Percentiles rank a stretch among this genome's conserved stretches.
Conservation (phyloP, 257 asterid species). For the Petunia axillaris region DNA sequence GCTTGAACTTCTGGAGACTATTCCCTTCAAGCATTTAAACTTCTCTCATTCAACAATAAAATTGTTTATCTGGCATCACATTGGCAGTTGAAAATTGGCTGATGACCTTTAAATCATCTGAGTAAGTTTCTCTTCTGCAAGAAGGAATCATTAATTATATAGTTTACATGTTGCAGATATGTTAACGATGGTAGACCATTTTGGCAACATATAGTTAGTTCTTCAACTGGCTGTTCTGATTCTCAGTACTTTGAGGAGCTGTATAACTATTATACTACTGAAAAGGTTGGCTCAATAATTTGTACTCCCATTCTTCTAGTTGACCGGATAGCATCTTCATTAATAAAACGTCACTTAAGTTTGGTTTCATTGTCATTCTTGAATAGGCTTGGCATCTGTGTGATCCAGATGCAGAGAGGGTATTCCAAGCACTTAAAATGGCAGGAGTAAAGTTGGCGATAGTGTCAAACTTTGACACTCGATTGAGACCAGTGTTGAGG, state of each 20-base stretch:
- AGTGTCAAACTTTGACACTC: slow-evolving; percentile 94
- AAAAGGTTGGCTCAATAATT: slow-evolving; percentile 57
- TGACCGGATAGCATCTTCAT: background rate
- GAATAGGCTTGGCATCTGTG: slow-evolving; percentile 96
- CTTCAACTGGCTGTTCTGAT: slow-evolving; percentile 95
- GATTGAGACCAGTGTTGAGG: slow-evolving; percentile 80
- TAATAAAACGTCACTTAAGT: background rate
- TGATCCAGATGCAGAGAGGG: slow-evolving; percentile 90
- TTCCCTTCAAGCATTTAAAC: background rate
- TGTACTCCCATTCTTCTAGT: background rate
- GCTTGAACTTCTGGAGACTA: background rate
- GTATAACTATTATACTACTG: slow-evolving; percentile 82
- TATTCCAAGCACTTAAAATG: slow-evolving; percentile 72
- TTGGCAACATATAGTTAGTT: slow-evolving; percentile 94
- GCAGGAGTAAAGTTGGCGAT: slow-evolving; percentile 85
- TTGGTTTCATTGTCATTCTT: background rate
- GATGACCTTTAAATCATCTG: background rate
- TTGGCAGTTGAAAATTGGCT: background rate
- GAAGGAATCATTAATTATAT: background rate
- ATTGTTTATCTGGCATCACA: background rate
- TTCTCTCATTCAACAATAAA: background rate
- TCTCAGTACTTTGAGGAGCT: slow-evolving; percentile 95
- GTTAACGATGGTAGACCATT: slow-evolving; percentile 95
- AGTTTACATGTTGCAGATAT: slow-evolving; percentile 50
- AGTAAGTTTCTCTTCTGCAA: background rate